Evolutionary conservation across 2,329 filamentous ascomycete species (phyloP).

Genomic region (Neoscytalidium dimidiatum): DNA sequence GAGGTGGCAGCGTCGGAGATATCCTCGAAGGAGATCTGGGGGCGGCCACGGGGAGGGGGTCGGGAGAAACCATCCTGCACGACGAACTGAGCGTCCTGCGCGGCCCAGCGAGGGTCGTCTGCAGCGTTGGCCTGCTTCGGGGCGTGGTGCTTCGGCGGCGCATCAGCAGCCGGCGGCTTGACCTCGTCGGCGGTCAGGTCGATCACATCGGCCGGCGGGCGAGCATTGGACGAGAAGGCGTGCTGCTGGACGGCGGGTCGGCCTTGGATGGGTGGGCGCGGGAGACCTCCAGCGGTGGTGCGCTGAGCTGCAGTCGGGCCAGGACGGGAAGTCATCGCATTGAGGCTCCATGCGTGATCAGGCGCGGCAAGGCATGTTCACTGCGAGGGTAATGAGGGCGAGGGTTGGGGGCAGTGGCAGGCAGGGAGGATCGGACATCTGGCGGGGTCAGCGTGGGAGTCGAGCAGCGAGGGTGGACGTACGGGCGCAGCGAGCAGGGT

Average conservation of each 20-base stretch:
- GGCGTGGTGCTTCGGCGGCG: constrained; percentile 19
- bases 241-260: constrained; percentile 31
- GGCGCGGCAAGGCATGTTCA: constrained; percentile 25
- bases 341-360: constrained; percentile 42
- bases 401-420: constrained; percentile 20
- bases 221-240: constrained; percentile 25
- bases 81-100: not conserved
- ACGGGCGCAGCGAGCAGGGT: not conserved
- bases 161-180: constrained; percentile 28
- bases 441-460: constrained; percentile 5
- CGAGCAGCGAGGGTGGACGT: not conserved
- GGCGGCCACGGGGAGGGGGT: constrained; percentile 34
- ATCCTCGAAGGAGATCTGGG: constrained; percentile 38
- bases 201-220: constrained; percentile 34
- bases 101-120: constrained; percentile 3
- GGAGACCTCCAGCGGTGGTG: constrained; percentile 35
- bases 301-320: constrained; percentile 40
- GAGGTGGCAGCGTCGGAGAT: not conserved
- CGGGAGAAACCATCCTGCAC: constrained; percentile 20
- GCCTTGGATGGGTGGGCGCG: constrained; percentile 31
- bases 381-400: not conserved
- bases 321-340: constrained; percentile 48
- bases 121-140: not conserved
- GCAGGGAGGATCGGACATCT: constrained; percentile 20
- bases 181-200: constrained; percentile 36